Evolutionary conservation across 2,329 filamentous ascomycete species (phyloP), one percentile per base, ranked within the genome.

Genomic region (Penicillium verrucosum): DNA sequence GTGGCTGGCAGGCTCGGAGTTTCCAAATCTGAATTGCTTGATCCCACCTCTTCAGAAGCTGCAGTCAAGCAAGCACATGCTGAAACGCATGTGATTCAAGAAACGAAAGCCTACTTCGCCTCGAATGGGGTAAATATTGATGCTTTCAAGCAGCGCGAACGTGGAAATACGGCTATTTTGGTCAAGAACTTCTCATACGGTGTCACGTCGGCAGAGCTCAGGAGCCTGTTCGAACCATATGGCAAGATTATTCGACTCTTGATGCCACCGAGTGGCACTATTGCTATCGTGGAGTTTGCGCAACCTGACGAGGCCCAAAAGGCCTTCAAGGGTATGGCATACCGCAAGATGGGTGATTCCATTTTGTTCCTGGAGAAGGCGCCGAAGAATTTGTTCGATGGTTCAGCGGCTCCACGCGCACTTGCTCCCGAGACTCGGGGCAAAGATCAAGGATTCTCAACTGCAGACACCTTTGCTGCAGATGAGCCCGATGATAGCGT

Each of bases 21-120:
- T 56, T 88, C 89, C 54, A 99, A 99, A 78, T 87, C 91, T 11
- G 92, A 96, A 67, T 77, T 99, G 56, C 81, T 99, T 44, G 93
- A 99, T 75, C 94, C 93, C n/a, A 96, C 93, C 4, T 96, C 90
- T 57, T 87, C 93, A 54, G 92, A 97, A 75, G 92, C 93, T 57
- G 93, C 90, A 43, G 89, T 99, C 56, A 97, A 95, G 79, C 94
- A 97, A 79, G 94, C 94, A 10, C 89, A 97, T 73, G 94, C 93
- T 42, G 94, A 99, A 80, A 97, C 93, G 23, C 89, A 94, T 61
- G 85, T 96, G 65, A 97, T 99, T 57, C 91, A 96, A 76, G 94
- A 97, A 74, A 96, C 92, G 2, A 97, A 97, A 75, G 81, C 88
- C 10, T 99, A 95, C 76, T 96, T 99, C 70, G 81, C 83, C 51